Percentiles rank a stretch among this genome's conserved stretches.
These are phyloP conservation scores for Linderina pennispora DNA, from an alignment of 192 early-diverging fungal genomes.

Conservation along the genomic window DNA sequence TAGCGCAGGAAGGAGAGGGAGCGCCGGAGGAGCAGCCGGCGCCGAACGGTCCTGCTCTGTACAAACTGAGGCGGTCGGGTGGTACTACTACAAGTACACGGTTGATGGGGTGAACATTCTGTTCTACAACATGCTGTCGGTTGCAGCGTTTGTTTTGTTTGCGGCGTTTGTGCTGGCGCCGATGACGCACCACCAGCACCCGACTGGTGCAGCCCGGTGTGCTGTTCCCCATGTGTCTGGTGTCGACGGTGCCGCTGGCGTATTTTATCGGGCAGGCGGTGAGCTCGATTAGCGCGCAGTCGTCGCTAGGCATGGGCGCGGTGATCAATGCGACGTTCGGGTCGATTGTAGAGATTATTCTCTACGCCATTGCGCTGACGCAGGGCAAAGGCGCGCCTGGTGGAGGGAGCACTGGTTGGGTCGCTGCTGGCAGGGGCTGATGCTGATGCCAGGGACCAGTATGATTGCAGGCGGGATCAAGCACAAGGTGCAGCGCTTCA, in stretches of 20 bases:
- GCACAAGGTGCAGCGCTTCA: slow-evolving; percentile 90
- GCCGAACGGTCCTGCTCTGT: slow-evolving; percentile 69
- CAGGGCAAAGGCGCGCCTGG: slow-evolving; percentile 80
- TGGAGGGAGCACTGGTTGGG: slow-evolving; percentile 90
- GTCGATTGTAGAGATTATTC: slow-evolving; percentile 90
- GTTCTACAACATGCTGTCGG: slow-evolving; percentile 83
- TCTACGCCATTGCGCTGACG: slow-evolving; percentile 84
- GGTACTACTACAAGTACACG: slow-evolving; percentile 95
- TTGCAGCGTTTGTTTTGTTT: slow-evolving; percentile 78
- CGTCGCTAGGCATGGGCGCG: slow-evolving; percentile 84
- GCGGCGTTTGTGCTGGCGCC: slow-evolving; percentile 69
- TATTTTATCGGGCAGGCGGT: slow-evolving; percentile 98
- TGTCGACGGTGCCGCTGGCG: slow-evolving; percentile 83
- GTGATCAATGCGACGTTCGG: slow-evolving; percentile 99
- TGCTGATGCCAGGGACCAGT: slow-evolving; percentile 87
- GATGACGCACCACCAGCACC: slow-evolving; percentile 45
- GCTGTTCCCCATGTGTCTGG: slow-evolving; percentile 63
- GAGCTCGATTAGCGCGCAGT: slow-evolving; percentile 93
- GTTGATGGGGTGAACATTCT: slow-evolving; percentile 96
- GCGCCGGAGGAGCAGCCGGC: slow-evolving; percentile 22
- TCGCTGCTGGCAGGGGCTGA: slow-evolving; percentile 81
- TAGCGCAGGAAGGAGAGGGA: slow-evolving; percentile 3
- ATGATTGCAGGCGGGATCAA: slow-evolving; percentile 92
- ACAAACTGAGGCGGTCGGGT: slow-evolving; percentile 84
- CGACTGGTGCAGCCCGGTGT: slow-evolving; percentile 56